Conservation (phyloP, 257 asterid species). For the Solanum chmielewskii region DNA sequence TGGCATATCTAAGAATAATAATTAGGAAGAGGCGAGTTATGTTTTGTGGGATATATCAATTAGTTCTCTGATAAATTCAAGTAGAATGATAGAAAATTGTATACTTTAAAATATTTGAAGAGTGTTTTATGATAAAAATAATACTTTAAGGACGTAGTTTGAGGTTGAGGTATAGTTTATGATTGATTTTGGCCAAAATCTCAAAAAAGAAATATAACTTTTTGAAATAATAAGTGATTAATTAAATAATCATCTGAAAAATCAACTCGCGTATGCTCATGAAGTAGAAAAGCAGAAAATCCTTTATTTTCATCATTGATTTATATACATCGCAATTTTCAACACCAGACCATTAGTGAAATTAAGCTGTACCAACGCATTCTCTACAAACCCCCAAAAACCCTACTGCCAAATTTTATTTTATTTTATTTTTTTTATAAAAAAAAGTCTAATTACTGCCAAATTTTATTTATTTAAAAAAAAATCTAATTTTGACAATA, state of each 20-base stretch:
- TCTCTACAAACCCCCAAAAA: not conserved
- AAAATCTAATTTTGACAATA: not conserved
- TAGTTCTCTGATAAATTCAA: no score
- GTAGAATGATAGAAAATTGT: no score
- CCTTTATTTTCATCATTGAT: not conserved
- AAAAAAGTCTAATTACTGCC: no score
- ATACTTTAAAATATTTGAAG: no score
- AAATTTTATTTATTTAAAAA: not conserved
- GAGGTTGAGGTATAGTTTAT: no score
- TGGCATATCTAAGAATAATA: no score
- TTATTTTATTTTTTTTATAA: rapidly evolving
- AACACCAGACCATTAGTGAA: not conserved
- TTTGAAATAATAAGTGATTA: not conserved
- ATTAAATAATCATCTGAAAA: not conserved
- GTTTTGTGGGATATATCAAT: no score
- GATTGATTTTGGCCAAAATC: no score
- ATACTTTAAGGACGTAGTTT: no score
- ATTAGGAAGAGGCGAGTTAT: no score
- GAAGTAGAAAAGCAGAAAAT: not conserved
- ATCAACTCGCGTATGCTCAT: not conserved
- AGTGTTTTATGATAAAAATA: no score
- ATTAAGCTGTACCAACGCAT: not conserved
- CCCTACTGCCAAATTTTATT: not conserved
- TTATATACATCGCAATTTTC: not conserved
- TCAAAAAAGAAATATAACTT: not conserved